Conservation (phyloP, 2,329 filamentous ascomycete genomes). For the Trematosphaeria pertusa region DNA sequence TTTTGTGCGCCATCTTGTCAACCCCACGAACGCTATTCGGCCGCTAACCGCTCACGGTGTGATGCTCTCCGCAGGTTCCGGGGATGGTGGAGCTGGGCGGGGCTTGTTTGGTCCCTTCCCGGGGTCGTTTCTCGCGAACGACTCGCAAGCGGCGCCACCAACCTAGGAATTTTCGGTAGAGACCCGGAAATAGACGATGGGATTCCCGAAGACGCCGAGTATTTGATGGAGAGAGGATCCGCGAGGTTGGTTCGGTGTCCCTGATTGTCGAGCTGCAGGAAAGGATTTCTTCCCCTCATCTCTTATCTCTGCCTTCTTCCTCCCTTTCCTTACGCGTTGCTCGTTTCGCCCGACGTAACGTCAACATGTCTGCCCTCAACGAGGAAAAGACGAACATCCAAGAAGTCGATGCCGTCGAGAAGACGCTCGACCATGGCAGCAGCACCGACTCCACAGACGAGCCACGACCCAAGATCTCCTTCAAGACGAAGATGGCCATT, state of each 20-base stretch:
- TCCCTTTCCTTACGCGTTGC: not conserved
- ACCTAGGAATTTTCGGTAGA: no score
- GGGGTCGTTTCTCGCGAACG: no score
- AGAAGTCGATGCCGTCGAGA: slow-evolving; percentile 4
- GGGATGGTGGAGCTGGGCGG: not conserved
- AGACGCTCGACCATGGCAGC: slow-evolving; percentile 3
- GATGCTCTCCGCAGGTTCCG: not conserved
- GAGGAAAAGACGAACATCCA: slow-evolving; percentile 2
- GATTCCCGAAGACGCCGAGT: no score
- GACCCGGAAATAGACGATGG: no score
- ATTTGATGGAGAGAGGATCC: no score
- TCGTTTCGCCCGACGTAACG: not conserved
- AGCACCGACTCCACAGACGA: slow-evolving; percentile 1
- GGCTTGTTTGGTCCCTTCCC: not conserved
- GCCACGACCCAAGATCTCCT: slow-evolving; percentile 10
- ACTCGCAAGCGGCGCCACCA: no score
- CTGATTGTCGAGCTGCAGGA: no score
- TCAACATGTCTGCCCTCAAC: not conserved
- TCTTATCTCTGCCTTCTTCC: not conserved
- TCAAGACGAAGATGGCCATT: slow-evolving; percentile 23
- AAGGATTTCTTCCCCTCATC: no score
- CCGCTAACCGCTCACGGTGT: not conserved
- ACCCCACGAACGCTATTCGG: not conserved
- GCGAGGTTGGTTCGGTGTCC: no score
- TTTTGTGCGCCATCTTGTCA: not conserved